These are phyloP conservation scores for Mycena vitilis DNA, from an alignment of 768 basidiomycete genomes.

Conservation along the genomic window DNA sequence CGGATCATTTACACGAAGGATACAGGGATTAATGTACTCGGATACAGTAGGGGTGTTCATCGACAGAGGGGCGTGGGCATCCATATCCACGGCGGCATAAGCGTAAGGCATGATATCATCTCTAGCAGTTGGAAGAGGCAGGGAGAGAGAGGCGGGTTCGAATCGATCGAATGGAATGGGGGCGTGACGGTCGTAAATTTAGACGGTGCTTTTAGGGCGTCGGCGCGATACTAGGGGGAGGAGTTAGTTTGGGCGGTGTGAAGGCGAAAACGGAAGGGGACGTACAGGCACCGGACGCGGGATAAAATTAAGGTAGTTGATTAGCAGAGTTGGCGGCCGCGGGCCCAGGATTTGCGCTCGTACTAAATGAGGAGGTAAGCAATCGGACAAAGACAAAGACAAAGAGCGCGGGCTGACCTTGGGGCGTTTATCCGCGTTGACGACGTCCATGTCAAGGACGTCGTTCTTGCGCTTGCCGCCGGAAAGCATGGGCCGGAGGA, in stretches of 20 bases:
- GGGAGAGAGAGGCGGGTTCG: slow-evolving; percentile 22
- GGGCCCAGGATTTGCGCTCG: slow-evolving; percentile 38
- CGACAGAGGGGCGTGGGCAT: slow-evolving; percentile 14
- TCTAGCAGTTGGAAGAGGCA: neutral
- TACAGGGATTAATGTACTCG: neutral
- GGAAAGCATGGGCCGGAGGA: neutral
- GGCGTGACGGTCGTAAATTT: slow-evolving; percentile 16
- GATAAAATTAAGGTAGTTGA: slow-evolving; percentile 2
- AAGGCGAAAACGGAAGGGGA: neutral
- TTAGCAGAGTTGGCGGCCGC: slow-evolving; percentile 18
- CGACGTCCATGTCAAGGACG: slow-evolving; percentile 5
- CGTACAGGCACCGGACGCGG: slow-evolving; percentile 8
- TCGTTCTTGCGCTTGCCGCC: slow-evolving; percentile 23
- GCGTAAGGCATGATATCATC: neutral
- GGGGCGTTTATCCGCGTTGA: slow-evolving; percentile 50
- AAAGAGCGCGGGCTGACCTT: slow-evolving; percentile 42
- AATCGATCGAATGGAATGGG: slow-evolving; percentile 36
- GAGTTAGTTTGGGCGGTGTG: neutral
- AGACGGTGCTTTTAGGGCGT: slow-evolving; percentile 12
- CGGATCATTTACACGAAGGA: neutral
- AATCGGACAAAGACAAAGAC: neutral
- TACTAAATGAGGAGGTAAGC: slow-evolving; percentile 19
- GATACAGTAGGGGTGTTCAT: slow-evolving; percentile 6
- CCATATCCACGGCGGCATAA: slow-evolving; percentile 16
- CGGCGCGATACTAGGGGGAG: neutral